Base-by-base conservation (phyloP, 1,284 basidiomycete species). In the Ustilago vetiveriae region DNA sequence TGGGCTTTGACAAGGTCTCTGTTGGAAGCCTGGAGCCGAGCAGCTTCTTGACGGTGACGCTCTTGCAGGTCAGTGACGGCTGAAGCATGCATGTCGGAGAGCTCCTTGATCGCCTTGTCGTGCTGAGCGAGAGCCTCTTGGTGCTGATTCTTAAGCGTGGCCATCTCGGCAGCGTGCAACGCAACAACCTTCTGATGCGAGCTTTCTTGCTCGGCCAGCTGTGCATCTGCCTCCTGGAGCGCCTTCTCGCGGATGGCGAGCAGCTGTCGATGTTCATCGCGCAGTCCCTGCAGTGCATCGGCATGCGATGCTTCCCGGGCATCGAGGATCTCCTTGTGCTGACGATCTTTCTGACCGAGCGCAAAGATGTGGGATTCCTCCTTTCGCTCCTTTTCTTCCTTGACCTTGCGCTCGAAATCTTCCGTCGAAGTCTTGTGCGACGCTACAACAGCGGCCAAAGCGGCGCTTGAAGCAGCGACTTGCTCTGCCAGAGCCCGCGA, bases 401-500 rank as follows among this genome's bases (percentile, higher is more conserved):
- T 45, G 50, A 53, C 48, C 32, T 65, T 65, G 39, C 57, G 56
- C 42, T 66, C 58, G 10, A 51, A 32, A 30, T 71, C 62, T 24
- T 71, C 68, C 46, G 44, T 54, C 22, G 36, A 53, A 23, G 62
- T 66, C 50, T 71, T 71, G 62, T 76, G 68, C 26, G 44, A 47
- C 0, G 64, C 71, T 19, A 71, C 59, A 29, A 59, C 71, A 3
- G 49, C 71, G n/a, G 64, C 63, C 4, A 74, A 57, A 6, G 60
- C 62, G 21, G 65, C 62, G 41, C 68, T 70, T 13, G 68, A 71
- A 4, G 68, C 52, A 17, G 71, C 67, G 3, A 77, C 67, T 23
- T 75, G 63, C 29, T 74, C 73, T 26, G 73, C 73, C 22, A 79
- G 45, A 3, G 69, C 69, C 9, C 48, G 51, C 13, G 76, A 70